Evolutionary conservation across 768 basidiomycete species (phyloP).

Genomic region (Phylloporus arenicola): DNA sequence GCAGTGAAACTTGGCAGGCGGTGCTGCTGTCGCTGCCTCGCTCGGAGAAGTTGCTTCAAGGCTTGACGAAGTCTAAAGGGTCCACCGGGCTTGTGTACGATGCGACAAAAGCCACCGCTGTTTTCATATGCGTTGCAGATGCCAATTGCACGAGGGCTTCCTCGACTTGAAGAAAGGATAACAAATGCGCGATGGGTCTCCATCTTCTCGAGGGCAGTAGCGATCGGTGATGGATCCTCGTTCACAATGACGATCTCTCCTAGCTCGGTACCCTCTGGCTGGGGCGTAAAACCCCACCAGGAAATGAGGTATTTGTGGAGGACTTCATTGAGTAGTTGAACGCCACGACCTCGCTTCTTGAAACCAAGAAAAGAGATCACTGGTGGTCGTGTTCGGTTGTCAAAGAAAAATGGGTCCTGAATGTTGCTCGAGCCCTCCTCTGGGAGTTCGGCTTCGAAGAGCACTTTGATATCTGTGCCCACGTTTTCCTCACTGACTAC

Average conservation of each 20-base stretch:
- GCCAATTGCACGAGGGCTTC: constrained; percentile 55
- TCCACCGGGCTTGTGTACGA: constrained; percentile 85
- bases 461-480: constrained; percentile 89
- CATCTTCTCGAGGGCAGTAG: constrained; percentile 50
- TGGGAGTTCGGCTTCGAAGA: constrained; percentile 65
- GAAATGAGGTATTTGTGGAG: constrained; percentile 59
- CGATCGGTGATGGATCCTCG: constrained; percentile 61
- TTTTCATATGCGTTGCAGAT: constrained; percentile 67
- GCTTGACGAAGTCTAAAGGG: constrained; percentile 66
- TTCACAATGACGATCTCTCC: constrained; percentile 80
- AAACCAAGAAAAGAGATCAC: constrained; percentile 72
- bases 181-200: constrained; percentile 65
- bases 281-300: constrained; percentile 72
- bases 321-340: constrained; percentile 58
- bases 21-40: constrained; percentile 28
- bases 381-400: constrained; percentile 37
- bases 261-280: constrained; percentile 34
- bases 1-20: constrained; percentile 18
- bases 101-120: constrained; percentile 83
- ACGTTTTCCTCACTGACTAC: constrained; percentile 88
- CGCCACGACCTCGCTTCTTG: constrained; percentile 56
- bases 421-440: constrained; percentile 37
- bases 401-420: constrained; percentile 44
- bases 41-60: constrained; percentile 44
- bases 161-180: constrained; percentile 66